phyloP scores from a whole-genome alignment of 163 green algal species.

The Chlamydomonas reinhardtii region DNA sequence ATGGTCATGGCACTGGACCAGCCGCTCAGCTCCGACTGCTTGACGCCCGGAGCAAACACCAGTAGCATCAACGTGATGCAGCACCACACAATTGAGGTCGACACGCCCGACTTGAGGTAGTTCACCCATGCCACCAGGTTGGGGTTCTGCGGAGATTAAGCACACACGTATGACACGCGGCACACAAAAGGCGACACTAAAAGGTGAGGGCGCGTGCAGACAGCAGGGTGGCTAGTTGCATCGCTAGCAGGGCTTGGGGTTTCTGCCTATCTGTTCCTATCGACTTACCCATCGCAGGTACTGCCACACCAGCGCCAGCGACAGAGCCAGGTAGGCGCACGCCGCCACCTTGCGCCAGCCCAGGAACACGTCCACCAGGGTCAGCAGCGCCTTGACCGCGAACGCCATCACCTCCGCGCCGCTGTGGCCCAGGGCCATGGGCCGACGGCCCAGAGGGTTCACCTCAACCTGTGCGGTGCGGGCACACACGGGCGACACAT shows the following conservation, averaged over 20 bases:
- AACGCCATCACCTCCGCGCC: constrained; percentile 19
- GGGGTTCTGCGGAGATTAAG: background rate
- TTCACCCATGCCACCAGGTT: constrained; percentile 37
- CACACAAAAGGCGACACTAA: too few species aligned
- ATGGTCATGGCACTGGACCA: constrained; percentile 27
- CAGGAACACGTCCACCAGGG: background rate
- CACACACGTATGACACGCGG: too few species aligned
- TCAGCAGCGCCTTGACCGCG: constrained; percentile 14
- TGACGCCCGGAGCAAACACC: constrained; percentile 28
- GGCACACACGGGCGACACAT: background rate
- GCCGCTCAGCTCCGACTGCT: background rate
- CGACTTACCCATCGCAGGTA: background rate
- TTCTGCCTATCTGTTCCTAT: too few species aligned
- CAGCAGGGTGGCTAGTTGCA: too few species aligned
- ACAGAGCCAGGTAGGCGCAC: background rate
- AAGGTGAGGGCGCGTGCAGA: background rate
- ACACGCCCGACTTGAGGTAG: constrained; percentile 38
- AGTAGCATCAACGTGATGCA: constrained; percentile 1
- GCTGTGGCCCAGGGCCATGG: constrained; percentile 30
- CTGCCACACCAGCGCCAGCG: background rate
- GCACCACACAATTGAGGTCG: constrained; percentile 16
- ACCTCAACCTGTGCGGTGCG: constrained; percentile 21
- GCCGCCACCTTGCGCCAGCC: background rate
- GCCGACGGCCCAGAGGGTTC: background rate
- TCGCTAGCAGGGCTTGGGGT: too few species aligned